phyloP scores from a whole-genome alignment of 371 early-diverging fungal species.

The Mucor circinelloides region DNA sequence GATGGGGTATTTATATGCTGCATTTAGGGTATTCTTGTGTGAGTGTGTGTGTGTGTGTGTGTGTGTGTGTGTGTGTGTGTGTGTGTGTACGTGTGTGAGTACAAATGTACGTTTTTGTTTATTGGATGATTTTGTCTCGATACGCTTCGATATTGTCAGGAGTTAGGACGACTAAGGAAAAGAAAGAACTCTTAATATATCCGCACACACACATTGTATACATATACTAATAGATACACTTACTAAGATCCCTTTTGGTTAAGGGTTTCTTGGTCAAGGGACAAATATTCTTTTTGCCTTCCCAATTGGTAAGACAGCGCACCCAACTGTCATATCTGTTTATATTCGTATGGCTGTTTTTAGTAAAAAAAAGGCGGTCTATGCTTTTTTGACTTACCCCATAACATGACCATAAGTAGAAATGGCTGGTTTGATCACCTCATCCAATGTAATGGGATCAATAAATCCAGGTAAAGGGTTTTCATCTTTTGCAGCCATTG shows the following conservation, averaged over 20 bases:
- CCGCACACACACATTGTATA: neutral
- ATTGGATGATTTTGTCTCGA: slow-evolving; percentile 33
- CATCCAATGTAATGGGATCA: slow-evolving; percentile 93
- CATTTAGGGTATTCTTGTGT: neutral
- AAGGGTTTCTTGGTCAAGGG: slow-evolving; percentile 93
- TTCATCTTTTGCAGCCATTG: slow-evolving; percentile 44
- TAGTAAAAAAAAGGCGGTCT: neutral
- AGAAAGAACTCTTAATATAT: neutral
- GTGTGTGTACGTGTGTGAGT: neutral
- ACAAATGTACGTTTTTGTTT: neutral
- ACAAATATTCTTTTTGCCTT: slow-evolving; percentile 84
- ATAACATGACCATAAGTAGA: slow-evolving; percentile 96
- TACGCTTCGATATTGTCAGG: slow-evolving; percentile 41
- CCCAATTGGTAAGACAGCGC: slow-evolving; percentile 81
- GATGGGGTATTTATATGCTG: neutral
- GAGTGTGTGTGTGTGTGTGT: neutral
- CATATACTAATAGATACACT: slow-evolving; percentile 5
- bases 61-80: neutral
- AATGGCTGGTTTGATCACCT: slow-evolving; percentile 90
- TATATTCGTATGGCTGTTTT: neutral
- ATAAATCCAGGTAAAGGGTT: slow-evolving; percentile 92
- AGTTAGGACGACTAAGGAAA: slow-evolving; percentile 29
- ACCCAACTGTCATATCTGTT: slow-evolving; percentile 89
- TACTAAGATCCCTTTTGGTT: slow-evolving; percentile 83
- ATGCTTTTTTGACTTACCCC: slow-evolving; percentile 54